A percentile compares a stretch with the other conserved stretches of the same genome.
phyloP scores from a whole-genome alignment of 176 grass and related monocot species.

The Typha latifolia region DNA sequence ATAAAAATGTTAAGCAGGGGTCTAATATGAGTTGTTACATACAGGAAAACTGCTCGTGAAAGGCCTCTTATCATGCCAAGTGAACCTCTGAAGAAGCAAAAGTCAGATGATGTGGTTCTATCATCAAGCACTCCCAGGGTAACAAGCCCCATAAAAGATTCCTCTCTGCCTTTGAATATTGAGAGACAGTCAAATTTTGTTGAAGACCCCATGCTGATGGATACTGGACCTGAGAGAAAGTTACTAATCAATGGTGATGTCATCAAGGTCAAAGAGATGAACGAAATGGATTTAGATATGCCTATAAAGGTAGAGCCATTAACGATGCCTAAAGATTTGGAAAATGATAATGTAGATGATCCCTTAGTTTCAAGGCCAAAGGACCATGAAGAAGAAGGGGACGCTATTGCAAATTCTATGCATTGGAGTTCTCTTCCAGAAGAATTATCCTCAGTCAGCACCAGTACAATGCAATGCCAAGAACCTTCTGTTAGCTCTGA shows the following conservation, averaged over 20 bases:
- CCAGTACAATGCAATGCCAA: slow-evolving; percentile 20
- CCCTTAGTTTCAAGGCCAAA: background rate
- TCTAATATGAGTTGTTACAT: background rate
- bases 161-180: slow-evolving; percentile 11
- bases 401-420: slow-evolving; percentile 15
- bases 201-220: slow-evolving; percentile 15
- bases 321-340: slow-evolving; percentile 4
- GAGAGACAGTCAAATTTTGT: slow-evolving; percentile 18
- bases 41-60: slow-evolving; percentile 44
- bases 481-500: slow-evolving; percentile 21
- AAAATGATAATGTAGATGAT: slow-evolving; percentile 1
- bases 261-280: slow-evolving; percentile 7
- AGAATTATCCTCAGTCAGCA: slow-evolving; percentile 31
- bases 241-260: slow-evolving; percentile 3
- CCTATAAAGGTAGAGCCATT: slow-evolving; percentile 16
- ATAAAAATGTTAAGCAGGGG: background rate
- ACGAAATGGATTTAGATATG: slow-evolving; percentile 11
- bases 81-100: slow-evolving; percentile 27
- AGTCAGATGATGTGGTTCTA: slow-evolving; percentile 20
- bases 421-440: slow-evolving; percentile 6
- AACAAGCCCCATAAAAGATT: no score
- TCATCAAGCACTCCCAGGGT: slow-evolving; percentile 6
- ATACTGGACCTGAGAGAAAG: slow-evolving; percentile 26
- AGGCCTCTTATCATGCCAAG: slow-evolving; percentile 40
- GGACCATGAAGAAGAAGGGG: slow-evolving; percentile 35